Percentiles rank a stretch among this genome's conserved stretches.
Conservation (phyloP, 2,329 filamentous ascomycete species). For the Aureobasidium vineae region DNA sequence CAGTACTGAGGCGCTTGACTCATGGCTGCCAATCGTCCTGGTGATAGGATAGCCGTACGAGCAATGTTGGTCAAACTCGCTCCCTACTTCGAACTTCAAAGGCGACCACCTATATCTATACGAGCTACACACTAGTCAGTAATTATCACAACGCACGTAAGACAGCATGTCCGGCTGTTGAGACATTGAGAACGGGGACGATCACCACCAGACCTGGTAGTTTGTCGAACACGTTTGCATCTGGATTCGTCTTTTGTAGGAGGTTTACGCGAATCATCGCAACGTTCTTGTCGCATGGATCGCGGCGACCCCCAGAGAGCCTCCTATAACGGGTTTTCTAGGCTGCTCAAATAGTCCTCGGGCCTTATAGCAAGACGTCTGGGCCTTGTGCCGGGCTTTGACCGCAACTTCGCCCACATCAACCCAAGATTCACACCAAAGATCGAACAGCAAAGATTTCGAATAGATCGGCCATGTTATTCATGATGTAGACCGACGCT, state of each 20-base stretch:
- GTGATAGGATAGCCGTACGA: not conserved
- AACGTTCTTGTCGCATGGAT: not conserved
- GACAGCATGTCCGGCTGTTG: not conserved
- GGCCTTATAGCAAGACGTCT: not conserved
- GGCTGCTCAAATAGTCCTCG: not conserved
- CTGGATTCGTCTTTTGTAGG: not conserved
- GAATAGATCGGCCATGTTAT: not conserved
- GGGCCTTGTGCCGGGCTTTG: not conserved
- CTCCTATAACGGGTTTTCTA: not conserved
- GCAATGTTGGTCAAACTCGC: not conserved
- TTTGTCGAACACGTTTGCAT: not conserved
- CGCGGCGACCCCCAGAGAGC: not conserved
- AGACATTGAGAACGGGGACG: slow-evolving; percentile 2
- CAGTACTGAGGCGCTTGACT: slow-evolving; percentile 1
- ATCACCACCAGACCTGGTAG: not conserved
- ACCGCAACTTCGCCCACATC: not conserved
- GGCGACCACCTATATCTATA: not conserved
- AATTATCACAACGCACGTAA: not conserved
- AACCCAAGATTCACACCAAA: not conserved
- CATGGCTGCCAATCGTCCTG: not conserved
- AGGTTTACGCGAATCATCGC: not conserved
- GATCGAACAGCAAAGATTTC: not conserved
- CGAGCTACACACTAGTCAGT: not conserved
- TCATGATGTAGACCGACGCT: not conserved
- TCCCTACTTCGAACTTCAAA: too few species aligned